phyloP scores from a whole-genome alignment of 2,329 filamentous ascomycete species.

The Curvularia sp. region DNA sequence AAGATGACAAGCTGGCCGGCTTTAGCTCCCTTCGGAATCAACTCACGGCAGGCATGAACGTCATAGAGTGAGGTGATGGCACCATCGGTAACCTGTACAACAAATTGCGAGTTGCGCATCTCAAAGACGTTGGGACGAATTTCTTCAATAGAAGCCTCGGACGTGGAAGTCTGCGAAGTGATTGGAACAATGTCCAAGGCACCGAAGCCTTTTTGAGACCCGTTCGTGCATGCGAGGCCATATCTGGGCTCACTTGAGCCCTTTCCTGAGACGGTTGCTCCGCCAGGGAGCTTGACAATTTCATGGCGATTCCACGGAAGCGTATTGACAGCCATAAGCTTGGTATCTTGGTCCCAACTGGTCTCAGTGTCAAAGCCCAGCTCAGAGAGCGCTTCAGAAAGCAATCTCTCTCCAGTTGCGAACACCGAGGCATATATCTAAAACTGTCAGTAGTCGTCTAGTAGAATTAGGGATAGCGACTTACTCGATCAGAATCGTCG shows the following conservation, averaged over 20 bases:
- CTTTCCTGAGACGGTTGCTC: conserved; percentile 38
- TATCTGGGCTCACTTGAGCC: conserved; percentile 31
- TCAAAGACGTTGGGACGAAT: conserved; percentile 70
- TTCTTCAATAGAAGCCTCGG: conserved; percentile 58
- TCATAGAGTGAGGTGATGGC: conserved; percentile 87
- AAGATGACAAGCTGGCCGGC: conserved; percentile 94
- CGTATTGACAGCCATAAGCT: conserved; percentile 76
- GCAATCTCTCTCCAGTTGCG: conserved; percentile 72
- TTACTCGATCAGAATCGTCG: conserved; percentile 82
- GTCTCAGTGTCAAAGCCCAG: conserved; percentile 66
- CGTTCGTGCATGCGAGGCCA: conserved; percentile 55
- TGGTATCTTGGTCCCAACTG: conserved; percentile 51
- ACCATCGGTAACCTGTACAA: conserved; percentile 75
- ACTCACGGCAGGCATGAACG: conserved; percentile 72
- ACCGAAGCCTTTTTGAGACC: conserved; percentile 45
- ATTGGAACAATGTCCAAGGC: conserved; percentile 47
- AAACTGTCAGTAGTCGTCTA: conserved; percentile 25
- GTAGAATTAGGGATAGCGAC: background rate
- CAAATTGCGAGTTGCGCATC: conserved; percentile 78
- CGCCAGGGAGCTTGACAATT: conserved; percentile 67
- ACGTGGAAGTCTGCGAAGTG: conserved; percentile 34
- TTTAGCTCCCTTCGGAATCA: conserved; percentile 74
- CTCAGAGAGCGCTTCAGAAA: conserved; percentile 71
- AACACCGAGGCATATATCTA: conserved; percentile 82
- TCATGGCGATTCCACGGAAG: conserved; percentile 84